phyloP scores from a whole-genome alignment of 106 monocot genomes.

The Acorus calamus region DNA sequence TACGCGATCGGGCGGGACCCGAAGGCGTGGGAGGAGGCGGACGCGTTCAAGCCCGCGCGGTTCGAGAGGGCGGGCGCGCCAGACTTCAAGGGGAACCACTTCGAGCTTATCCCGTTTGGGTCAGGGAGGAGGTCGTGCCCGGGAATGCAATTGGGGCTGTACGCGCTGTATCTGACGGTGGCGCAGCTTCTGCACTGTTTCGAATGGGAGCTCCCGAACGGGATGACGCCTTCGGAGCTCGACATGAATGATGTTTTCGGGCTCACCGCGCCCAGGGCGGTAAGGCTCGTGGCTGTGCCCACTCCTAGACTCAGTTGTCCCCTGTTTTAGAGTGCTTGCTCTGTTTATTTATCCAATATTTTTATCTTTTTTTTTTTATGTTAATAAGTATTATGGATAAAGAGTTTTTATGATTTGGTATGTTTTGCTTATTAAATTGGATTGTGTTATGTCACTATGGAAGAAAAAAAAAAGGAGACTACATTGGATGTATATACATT shows the following conservation, averaged over 20 bases:
- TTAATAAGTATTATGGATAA: too few relatives aligned
- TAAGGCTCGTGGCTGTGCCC: constrained; percentile 53
- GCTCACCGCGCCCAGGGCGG: constrained; percentile 53
- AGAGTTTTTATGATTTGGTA: too few relatives aligned
- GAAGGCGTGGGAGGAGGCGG: constrained; percentile 44
- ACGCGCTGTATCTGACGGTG: constrained; percentile 48
- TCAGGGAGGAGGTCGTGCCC: constrained; percentile 68
- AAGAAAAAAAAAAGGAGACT: too few relatives aligned
- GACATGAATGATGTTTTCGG: constrained; percentile 69
- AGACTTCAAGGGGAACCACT: constrained; percentile 51
- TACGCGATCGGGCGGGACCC: constrained; percentile 61
- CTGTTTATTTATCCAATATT: too few relatives aligned
- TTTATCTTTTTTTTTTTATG: too few relatives aligned
- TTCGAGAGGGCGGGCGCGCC: constrained; percentile 27
- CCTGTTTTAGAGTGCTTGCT: constrained; percentile 2
- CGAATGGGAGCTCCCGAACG: constrained; percentile 44
- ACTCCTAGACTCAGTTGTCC: constrained; percentile 30
- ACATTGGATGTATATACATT: too few relatives aligned
- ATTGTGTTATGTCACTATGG: too few relatives aligned
- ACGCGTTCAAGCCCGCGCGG: constrained; percentile 40
- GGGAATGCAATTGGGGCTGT: constrained; percentile 63
- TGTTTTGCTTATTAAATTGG: too few relatives aligned
- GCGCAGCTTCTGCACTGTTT: constrained; percentile 63
- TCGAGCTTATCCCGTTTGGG: constrained; percentile 72
- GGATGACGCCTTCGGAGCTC: constrained; percentile 58